These are phyloP conservation scores for Alternaria consortialis DNA, from an alignment of 2,329 filamentous ascomycete genomes.

Conservation along the genomic window DNA sequence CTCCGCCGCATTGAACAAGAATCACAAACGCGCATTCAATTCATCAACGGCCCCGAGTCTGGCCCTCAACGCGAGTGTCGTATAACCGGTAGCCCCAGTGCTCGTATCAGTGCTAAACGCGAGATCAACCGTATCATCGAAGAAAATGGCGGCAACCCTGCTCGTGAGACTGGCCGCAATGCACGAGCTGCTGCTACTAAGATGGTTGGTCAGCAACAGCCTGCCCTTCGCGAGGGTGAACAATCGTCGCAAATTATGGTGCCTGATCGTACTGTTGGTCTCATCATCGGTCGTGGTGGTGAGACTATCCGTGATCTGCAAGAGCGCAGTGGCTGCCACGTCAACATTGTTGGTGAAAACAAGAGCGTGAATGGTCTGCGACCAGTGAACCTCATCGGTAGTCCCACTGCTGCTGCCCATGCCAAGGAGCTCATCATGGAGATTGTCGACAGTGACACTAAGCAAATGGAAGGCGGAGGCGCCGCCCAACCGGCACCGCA, in stretches of 20 bases:
- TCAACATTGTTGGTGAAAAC: constrained; percentile 92
- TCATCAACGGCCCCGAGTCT: constrained; percentile 78
- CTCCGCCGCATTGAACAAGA: constrained; percentile 84
- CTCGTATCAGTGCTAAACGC: constrained; percentile 78
- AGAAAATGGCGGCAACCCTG: constrained; percentile 72
- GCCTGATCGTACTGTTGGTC: constrained; percentile 87
- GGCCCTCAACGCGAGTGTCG: constrained; percentile 83
- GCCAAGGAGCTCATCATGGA: constrained; percentile 92
- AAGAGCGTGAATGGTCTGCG: constrained; percentile 91
- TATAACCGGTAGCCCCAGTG: constrained; percentile 77
- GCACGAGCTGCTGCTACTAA: constrained; percentile 55
- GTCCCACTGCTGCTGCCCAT: constrained; percentile 74
- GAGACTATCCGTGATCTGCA: constrained; percentile 94
- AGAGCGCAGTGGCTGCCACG: constrained; percentile 90
- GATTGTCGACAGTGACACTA: constrained; percentile 90
- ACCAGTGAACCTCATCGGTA: constrained; percentile 89
- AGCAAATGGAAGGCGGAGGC: constrained; percentile 49
- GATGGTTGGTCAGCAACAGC: constrained; percentile 43
- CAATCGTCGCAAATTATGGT: constrained; percentile 94
- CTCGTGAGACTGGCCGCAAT: constrained; percentile 50
- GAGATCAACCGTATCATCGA: constrained; percentile 90
- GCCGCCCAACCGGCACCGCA: constrained; percentile 25
- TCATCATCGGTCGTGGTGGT: constrained; percentile 92
- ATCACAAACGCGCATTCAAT: constrained; percentile 85
- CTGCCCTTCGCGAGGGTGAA: constrained; percentile 77